Evolutionary conservation across 2,329 filamentous ascomycete species (phyloP).

Genomic region (Emergomyces africanus): DNA sequence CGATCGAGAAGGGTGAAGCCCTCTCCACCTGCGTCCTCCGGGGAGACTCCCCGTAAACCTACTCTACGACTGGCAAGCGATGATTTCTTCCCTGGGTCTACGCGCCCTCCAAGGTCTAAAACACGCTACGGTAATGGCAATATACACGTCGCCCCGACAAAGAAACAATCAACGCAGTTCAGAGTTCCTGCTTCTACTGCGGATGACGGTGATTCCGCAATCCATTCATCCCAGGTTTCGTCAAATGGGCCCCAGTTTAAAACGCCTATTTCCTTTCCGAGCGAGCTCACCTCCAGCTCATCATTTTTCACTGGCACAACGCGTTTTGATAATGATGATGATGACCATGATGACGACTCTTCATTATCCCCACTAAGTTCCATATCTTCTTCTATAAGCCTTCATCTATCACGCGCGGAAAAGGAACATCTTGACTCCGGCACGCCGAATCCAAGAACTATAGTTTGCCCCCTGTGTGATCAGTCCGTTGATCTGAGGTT

Average conservation of each 20-base stretch:
- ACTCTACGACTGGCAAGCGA: background rate
- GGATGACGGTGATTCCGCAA: background rate
- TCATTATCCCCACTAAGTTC: conserved; percentile 21
- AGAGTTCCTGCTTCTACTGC: background rate
- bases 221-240: conserved; percentile 4
- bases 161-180: background rate
- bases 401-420: conserved; percentile 12
- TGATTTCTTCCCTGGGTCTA: background rate
- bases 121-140: background rate
- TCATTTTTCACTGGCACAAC: conserved; percentile 17
- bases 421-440: background rate
- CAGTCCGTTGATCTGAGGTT: conserved; percentile 45
- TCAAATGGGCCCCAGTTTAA: conserved; percentile 14
- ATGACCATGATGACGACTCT: conserved; percentile 10
- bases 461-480: conserved; percentile 56
- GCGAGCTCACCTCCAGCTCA: conserved; percentile 16
- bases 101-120: background rate
- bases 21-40: background rate
- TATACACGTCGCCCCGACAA: background rate
- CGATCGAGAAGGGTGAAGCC: background rate
- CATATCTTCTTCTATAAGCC: conserved; percentile 11
- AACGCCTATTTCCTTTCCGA: conserved; percentile 14
- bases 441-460: conserved; percentile 2
- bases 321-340: conserved; percentile 6
- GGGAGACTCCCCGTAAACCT: background rate